Evolutionary conservation across 2,329 filamentous ascomycete species (phyloP).

Genomic region (Neonectria coccinea): DNA sequence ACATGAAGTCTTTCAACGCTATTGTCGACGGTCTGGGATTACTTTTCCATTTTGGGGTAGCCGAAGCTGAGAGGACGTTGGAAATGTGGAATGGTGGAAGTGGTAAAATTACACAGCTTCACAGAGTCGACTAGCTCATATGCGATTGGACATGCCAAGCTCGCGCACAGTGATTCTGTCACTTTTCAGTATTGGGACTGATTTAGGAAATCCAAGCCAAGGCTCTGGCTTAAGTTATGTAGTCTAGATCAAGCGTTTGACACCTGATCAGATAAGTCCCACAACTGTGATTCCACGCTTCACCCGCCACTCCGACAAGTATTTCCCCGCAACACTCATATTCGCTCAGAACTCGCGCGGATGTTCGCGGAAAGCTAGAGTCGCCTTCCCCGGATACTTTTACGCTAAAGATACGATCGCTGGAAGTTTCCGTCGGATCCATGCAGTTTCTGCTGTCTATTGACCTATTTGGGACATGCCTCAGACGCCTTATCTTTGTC

Average conservation of each 20-base stretch:
- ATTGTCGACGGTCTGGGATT: no score
- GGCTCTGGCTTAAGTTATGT: no score
- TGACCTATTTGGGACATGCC: not conserved
- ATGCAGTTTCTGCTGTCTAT: not conserved
- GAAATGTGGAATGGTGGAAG: no score
- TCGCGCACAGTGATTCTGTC: no score
- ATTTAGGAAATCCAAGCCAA: not conserved
- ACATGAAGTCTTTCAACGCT: no score
- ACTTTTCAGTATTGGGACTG: no score
- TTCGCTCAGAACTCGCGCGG: not conserved
- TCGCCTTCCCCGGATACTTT: not conserved
- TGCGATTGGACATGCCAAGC: no score
- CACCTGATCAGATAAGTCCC: no score
- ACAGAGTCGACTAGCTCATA: no score
- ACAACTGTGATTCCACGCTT: not conserved
- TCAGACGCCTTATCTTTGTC: not conserved
- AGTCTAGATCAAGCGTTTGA: no score
- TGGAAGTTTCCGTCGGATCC: not conserved
- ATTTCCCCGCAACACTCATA: not conserved
- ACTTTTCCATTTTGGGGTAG: no score
- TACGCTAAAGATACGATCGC: not conserved
- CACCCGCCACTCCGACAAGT: not conserved
- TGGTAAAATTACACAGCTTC: not conserved
- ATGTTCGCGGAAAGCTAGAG: not conserved
- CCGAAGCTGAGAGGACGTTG: no score